Evolutionary conservation across 2,329 filamentous ascomycete genomes (phyloP), one percentile per base, ranked within the genome.

Genomic region (Chrysoporthe cubensis): DNA sequence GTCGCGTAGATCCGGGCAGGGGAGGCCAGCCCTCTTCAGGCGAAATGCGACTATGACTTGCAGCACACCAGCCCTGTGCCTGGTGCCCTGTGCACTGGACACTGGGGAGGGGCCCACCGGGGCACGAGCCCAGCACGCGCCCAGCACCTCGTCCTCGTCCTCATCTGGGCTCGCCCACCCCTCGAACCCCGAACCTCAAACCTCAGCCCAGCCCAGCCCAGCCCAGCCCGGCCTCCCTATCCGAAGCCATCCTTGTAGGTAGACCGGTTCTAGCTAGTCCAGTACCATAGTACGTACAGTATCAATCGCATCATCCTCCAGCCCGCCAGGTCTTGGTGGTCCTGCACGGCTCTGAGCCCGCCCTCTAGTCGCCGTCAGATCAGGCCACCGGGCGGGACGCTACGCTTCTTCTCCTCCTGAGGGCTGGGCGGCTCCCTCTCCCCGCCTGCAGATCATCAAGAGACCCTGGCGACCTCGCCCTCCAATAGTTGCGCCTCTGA

Each of bases 21-120:
- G 46, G 44, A 62, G 37, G 60, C 60, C 60, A 57, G 54, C n/a
- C 56, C 56, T 11, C 11, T 58, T 43, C 54, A 50, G 63, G 56
- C 56, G 26, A 26, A 65, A 65, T 65, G 63, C 63, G 63, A 59
- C 54, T 62, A 65, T 65, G 63, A 65, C 63, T 59, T 65, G 63
- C 63, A 65, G 63, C 42, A 65, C 21, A 16, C 50, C 26, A 50
- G 44, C 44, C 18, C 50, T 21, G 16, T 54, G 50, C n/a, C 50
- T 26, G 54, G 54, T 57, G 54, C 54, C 54, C 54, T 60, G 59
- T 61, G 59, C 59, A 44, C 59, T 37, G 26, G 16, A 34, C 32
- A 54, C 50, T 54, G 50, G 50, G 26, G 50, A 13, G 21, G 6
- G 18, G 32, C 50, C 50, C 50, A 54, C 50, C 32, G 50, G 21